Percentiles rank a stretch among this genome's conserved stretches.
Evolutionary conservation across 805 yeast species (phyloP).

Genomic region (Candida incommunis): DNA sequence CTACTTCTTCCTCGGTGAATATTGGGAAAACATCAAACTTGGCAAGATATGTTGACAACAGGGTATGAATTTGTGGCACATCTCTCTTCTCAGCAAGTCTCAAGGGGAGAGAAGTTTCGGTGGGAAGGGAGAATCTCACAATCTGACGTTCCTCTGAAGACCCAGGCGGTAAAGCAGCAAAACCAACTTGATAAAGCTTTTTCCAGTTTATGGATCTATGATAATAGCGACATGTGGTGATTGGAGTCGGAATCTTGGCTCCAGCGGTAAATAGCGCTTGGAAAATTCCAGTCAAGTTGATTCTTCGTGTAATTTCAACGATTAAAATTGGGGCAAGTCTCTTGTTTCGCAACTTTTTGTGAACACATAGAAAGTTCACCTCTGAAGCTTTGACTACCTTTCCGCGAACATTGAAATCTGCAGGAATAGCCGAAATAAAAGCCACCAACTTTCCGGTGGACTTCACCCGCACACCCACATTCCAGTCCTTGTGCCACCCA

Average conservation of each 20-base stretch:
- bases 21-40: constrained; percentile 62
- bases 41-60: constrained; percentile 49
- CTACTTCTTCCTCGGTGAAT: constrained; percentile 53
- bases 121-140: constrained; percentile 44
- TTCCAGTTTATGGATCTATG: constrained; percentile 93
- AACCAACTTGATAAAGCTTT: constrained; percentile 80
- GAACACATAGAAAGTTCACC: constrained; percentile 87
- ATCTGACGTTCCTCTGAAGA: constrained; percentile 56
- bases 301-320: constrained; percentile 87
- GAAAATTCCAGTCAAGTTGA: constrained; percentile 75
- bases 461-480: constrained; percentile 82
- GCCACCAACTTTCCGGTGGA: constrained; percentile 69
- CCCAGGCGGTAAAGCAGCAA: constrained; percentile 61
- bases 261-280: constrained; percentile 96
- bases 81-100: constrained; percentile 46
- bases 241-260: constrained; percentile 80
- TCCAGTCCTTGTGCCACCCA: constrained; percentile 83
- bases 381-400: constrained; percentile 41
- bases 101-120: constrained; percentile 32
- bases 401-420: constrained; percentile 45
- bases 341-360: constrained; percentile 84
- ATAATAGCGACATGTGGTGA: constrained; percentile 73
- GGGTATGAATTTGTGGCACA: constrained; percentile 43
- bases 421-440: constrained; percentile 84
- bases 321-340: constrained; percentile 89